Evolutionary conservation across 345 rosid genomes (phyloP), one percentile per base, ranked within the genome.

Genomic region (Odontarrhena argentea): DNA sequence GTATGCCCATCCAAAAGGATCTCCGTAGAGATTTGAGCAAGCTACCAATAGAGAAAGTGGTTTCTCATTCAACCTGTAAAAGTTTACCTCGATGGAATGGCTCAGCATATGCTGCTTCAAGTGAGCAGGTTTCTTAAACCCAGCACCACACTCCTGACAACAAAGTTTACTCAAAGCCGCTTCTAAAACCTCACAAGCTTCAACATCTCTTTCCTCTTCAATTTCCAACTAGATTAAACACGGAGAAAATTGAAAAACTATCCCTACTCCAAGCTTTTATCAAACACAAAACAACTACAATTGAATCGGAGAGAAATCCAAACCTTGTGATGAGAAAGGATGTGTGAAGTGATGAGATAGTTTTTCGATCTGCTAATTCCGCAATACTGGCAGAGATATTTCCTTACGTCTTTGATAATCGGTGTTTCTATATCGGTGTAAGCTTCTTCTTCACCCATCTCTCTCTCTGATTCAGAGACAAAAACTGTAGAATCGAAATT

Each of bases 301-400:
- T 18, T 18, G 60, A 18, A 18, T 18, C 22, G 22, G 22, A 18
- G 22, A 18, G 22, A 18, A 18, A 41, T 36, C 12, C 22, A 38
- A 43, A 78, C 97, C 92, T 81, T 73, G 63, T 90, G 98, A 14
- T 79, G 59, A 5, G 80, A 6, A 8, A 51, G 71, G 71, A 93
- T 76, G 51, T 90, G 98, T 9, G 90, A 75, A 51, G 64, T 60
- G 78, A 93, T 77, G 43, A 87, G 90, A 50, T 87, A 67, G 73
- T 83, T 93, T 76, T 93, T 90, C 28, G 97, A 93, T 78, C 96
- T 80, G 78, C 85, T 86, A 71, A 90, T 82, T 18, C 98, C 97
- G 11, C 97, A 93, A 69, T 74, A 85, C 22, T 93, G 78, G 58
- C 98, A 93, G 46, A 69, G 83, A 73, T 90, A 90, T 0, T 87